Conservation (phyloP, 1,284 basidiomycete genomes). For the Pterula multifida region DNA sequence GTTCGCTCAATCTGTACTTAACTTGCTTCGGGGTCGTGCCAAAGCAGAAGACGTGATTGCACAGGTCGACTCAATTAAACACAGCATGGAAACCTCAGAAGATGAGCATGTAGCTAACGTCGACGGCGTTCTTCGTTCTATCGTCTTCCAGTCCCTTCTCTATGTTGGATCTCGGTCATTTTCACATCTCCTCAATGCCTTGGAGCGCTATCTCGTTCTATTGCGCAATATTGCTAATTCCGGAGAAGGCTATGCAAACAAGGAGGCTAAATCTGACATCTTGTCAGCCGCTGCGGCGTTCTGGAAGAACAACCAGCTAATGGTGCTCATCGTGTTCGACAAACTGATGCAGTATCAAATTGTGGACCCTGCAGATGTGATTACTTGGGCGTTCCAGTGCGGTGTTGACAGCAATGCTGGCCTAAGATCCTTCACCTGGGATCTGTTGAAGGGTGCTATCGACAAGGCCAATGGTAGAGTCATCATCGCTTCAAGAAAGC, state of each 20-base stretch:
- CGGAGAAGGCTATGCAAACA: slow-evolving; percentile 14
- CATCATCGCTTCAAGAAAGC: slow-evolving; percentile 59
- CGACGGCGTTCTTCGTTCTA: slow-evolving; percentile 59
- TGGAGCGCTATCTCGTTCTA: slow-evolving; percentile 90
- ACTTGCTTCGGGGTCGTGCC: slow-evolving; percentile 66
- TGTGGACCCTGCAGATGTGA: slow-evolving; percentile 87
- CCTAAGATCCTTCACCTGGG: slow-evolving; percentile 67
- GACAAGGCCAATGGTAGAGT: slow-evolving; percentile 87
- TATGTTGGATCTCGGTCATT: slow-evolving; percentile 92
- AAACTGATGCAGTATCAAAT: slow-evolving; percentile 99
- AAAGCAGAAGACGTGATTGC: slow-evolving; percentile 73
- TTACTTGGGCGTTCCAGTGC: slow-evolving; percentile 72
- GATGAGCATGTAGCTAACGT: slow-evolving; percentile 37
- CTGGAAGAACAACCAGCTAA: slow-evolving; percentile 75
- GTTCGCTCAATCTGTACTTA: slow-evolving; percentile 71
- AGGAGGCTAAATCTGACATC: slow-evolving; percentile 58
- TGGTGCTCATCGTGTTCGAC: slow-evolving; percentile 87
- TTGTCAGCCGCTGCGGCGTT: slow-evolving; percentile 61
- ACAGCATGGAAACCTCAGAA: slow-evolving; percentile 46
- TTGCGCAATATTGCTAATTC: slow-evolving; percentile 58
- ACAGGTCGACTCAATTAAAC: slow-evolving; percentile 63
- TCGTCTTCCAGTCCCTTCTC: slow-evolving; percentile 83
- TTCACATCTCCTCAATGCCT: slow-evolving; percentile 95
- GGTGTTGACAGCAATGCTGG: slow-evolving; percentile 20
- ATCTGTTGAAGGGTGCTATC: slow-evolving; percentile 66